These are phyloP conservation scores for Cytidiella melzeri DNA, from an alignment of 768 basidiomycete species.

Conservation along the genomic window DNA sequence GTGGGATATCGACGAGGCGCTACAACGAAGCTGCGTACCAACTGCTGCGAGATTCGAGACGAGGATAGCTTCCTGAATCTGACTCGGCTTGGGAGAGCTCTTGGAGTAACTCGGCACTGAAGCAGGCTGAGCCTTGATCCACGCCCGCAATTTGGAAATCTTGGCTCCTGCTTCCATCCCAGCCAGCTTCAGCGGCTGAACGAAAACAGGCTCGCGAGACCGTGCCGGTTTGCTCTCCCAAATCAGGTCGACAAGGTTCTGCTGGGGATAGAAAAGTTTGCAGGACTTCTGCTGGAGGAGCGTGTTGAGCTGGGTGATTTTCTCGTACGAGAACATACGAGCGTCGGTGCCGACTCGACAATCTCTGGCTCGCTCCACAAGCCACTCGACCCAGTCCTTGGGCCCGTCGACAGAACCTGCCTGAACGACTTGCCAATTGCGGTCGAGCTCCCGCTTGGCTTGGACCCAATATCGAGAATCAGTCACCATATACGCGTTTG, in stretches of 20 bases:
- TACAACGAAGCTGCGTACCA: conserved; percentile 49
- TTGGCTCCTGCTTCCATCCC: conserved; percentile 65
- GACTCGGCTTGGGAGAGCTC: conserved; percentile 48
- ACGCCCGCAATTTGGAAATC: conserved; percentile 60
- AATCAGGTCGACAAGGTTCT: conserved; percentile 77
- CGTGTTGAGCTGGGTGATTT: conserved; percentile 52
- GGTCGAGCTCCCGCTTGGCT: conserved; percentile 62
- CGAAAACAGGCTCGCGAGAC: conserved; percentile 55
- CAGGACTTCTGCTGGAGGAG: conserved; percentile 49
- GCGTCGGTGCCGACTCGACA: conserved; percentile 75
- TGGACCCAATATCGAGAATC: conserved; percentile 85
- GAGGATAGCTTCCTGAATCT: conserved; percentile 63
- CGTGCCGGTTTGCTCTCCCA: conserved; percentile 77
- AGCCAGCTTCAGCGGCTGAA: conserved; percentile 68
- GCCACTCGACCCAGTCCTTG: conserved; percentile 76
- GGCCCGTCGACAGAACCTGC: conserved; percentile 49
- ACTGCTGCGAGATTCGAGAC: conserved; percentile 66
- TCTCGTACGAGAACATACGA: conserved; percentile 72
- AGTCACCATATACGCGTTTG: conserved; percentile 65
- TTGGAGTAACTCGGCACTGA: conserved; percentile 59
- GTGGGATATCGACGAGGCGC: no score
- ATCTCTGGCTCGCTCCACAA: conserved; percentile 28
- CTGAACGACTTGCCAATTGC: conserved; percentile 64
- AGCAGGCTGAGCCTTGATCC: conserved; percentile 58
- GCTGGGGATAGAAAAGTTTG: conserved; percentile 72